phyloP scores from a whole-genome alignment of 441 rosid genomes.

The Pelargonium myrrhifolium region DNA sequence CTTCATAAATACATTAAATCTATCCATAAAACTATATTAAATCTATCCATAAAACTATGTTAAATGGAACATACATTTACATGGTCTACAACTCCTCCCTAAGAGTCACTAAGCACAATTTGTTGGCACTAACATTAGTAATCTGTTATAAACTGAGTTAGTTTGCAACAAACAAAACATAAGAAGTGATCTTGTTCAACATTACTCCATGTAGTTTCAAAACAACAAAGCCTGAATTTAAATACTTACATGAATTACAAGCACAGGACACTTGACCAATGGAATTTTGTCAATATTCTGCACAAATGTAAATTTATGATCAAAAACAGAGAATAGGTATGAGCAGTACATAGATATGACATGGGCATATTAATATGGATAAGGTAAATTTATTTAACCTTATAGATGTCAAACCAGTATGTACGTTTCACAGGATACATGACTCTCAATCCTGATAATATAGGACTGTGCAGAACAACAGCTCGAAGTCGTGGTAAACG shows the following conservation, averaged over 20 bases:
- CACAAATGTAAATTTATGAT: constrained; percentile 15
- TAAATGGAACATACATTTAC: not conserved
- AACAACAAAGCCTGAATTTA: constrained; percentile 8
- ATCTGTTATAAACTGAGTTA: not conserved
- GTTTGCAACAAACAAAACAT: not conserved
- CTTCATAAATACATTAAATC: too few relatives aligned
- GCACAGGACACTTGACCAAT: constrained; percentile 58
- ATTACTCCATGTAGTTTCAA: constrained; percentile 10
- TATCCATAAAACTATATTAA: too few relatives aligned
- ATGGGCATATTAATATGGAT: not conserved
- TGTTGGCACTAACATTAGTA: too few relatives aligned
- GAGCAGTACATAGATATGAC: not conserved
- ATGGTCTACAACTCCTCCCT: not conserved
- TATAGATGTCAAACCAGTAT: constrained; percentile 66
- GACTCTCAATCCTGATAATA: constrained; percentile 61
- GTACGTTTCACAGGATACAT: constrained; percentile 61
- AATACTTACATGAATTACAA: constrained; percentile 62
- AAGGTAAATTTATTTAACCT: constrained; percentile 32
- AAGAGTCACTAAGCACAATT: not conserved
- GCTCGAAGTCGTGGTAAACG: constrained; percentile 50
- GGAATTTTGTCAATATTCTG: constrained; percentile 67
- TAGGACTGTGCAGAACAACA: constrained; percentile 62
- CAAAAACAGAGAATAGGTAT: not conserved
- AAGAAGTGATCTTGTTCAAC: not conserved
- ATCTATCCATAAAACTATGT: too few relatives aligned